These are phyloP conservation scores for Corchorus capsularis DNA, from an alignment of 345 rosid genomes.

Conservation along the genomic window DNA sequence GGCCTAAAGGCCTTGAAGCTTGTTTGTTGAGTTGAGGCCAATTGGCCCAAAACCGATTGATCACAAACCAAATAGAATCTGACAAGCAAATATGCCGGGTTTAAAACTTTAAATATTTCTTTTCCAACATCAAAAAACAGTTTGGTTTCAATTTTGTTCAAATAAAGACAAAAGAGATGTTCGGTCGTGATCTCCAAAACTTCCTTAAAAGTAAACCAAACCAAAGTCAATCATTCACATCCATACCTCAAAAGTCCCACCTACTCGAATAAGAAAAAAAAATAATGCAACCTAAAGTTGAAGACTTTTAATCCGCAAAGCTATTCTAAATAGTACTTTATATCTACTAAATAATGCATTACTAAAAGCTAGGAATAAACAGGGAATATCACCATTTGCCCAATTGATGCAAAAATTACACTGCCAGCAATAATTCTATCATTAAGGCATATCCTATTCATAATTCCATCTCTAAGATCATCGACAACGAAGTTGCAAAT, in stretches of 20 bases:
- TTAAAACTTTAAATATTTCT: background rate
- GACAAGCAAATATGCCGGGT: background rate
- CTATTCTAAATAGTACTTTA: background rate
- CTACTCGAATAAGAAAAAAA: background rate
- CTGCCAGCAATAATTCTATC: no score
- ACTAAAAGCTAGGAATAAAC: background rate
- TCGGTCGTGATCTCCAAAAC: background rate
- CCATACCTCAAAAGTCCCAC: conserved; percentile 5
- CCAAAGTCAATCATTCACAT: conserved; percentile 3
- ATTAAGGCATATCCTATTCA: background rate
- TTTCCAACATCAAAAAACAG: no score
- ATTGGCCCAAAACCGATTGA: background rate
- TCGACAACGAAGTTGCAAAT: no score
- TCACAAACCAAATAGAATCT: background rate
- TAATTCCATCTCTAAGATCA: background rate
- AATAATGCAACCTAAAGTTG: conserved; percentile 5
- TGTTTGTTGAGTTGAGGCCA: background rate
- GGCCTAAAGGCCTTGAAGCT: background rate
- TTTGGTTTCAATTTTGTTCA: no score
- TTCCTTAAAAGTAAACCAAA: background rate
- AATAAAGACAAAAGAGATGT: background rate
- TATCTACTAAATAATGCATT: background rate
- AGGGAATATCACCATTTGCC: background rate
- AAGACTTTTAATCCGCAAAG: background rate
- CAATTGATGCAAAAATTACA: background rate